Evolutionary conservation across 2,329 filamentous ascomycete genomes (phyloP).

Genomic region (Eutypa lata): DNA sequence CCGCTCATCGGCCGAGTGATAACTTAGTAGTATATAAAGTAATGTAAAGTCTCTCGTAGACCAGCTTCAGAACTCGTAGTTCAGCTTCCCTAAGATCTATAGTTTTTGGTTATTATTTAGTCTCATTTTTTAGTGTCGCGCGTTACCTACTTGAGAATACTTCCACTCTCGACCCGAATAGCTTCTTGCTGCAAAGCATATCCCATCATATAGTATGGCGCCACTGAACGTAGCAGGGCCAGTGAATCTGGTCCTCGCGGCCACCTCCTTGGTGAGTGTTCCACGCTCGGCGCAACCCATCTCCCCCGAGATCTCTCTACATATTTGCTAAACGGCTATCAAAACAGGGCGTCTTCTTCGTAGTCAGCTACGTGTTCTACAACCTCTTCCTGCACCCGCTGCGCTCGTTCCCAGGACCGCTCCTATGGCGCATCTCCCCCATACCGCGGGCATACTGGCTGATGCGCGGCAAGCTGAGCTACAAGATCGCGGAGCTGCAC

Average conservation of each 20-base stretch:
- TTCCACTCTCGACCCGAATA: too few species aligned
- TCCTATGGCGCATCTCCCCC: slow-evolving; percentile 20
- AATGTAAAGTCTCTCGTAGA: too few species aligned
- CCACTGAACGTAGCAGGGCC: background rate
- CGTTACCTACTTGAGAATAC: too few species aligned
- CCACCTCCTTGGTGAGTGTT: background rate
- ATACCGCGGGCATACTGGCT: slow-evolving; percentile 21
- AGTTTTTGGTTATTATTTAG: too few species aligned
- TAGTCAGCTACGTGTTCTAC: slow-evolving; percentile 18
- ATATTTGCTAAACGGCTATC: too few species aligned
- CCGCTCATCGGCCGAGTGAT: too few species aligned
- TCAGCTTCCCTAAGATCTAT: too few species aligned
- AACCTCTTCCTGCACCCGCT: slow-evolving; percentile 28
- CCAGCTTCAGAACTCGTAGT: too few species aligned
- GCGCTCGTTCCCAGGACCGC: slow-evolving; percentile 22
- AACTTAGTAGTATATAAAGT: too few species aligned
- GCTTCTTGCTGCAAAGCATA: too few species aligned
- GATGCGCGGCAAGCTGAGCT: slow-evolving; percentile 20
- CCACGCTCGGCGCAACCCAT: background rate
- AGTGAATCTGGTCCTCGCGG: background rate
- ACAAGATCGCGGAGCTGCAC: slow-evolving; percentile 27
- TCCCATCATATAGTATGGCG: background rate
- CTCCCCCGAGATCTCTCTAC: background rate
- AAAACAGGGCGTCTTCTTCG: slow-evolving; percentile 14
- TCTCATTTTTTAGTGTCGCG: too few species aligned